Conservation (phyloP, 495 filamentous ascomycete genomes). For the Penicillium egyptiacum region DNA sequence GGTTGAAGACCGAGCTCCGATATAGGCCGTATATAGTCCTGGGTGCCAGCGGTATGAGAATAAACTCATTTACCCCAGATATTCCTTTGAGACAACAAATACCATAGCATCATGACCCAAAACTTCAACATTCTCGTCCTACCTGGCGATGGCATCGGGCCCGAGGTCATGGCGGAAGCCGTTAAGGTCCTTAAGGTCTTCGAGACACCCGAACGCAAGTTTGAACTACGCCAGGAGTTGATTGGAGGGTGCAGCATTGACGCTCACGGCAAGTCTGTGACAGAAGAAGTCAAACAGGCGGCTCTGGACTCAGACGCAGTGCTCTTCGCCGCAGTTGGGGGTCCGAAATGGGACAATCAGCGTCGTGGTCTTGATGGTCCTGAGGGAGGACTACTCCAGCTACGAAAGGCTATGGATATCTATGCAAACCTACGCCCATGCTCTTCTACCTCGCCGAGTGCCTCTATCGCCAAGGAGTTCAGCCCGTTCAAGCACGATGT, state of each 20-base stretch:
- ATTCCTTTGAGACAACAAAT: not conserved
- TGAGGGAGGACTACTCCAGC: constrained; percentile 46
- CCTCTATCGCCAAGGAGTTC: constrained; percentile 39
- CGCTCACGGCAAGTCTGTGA: constrained; percentile 44
- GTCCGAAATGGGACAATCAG: constrained; percentile 50
- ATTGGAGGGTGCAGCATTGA: constrained; percentile 52
- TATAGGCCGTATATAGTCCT: constrained; percentile 8
- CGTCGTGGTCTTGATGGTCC: constrained; percentile 46
- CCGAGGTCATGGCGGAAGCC: constrained; percentile 55
- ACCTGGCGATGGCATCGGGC: constrained; percentile 56
- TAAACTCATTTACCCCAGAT: not conserved
- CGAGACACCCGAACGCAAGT: constrained; percentile 37
- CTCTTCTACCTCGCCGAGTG: constrained; percentile 42
- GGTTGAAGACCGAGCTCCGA: constrained; percentile 25
- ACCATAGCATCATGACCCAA: constrained; percentile 21
- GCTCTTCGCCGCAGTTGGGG: constrained; percentile 51
- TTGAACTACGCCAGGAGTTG: constrained; percentile 46
- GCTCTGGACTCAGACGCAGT: constrained; percentile 46
- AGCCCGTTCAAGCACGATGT: constrained; percentile 48
- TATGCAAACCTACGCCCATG: constrained; percentile 54
- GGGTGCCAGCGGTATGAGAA: not conserved
- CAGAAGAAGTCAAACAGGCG: constrained; percentile 45
- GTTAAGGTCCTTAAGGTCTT: constrained; percentile 51
- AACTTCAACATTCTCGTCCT: constrained; percentile 52
- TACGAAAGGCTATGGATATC: constrained; percentile 50